Conservation (phyloP, 768 basidiomycete species). For the Lepiota subincarnata region DNA sequence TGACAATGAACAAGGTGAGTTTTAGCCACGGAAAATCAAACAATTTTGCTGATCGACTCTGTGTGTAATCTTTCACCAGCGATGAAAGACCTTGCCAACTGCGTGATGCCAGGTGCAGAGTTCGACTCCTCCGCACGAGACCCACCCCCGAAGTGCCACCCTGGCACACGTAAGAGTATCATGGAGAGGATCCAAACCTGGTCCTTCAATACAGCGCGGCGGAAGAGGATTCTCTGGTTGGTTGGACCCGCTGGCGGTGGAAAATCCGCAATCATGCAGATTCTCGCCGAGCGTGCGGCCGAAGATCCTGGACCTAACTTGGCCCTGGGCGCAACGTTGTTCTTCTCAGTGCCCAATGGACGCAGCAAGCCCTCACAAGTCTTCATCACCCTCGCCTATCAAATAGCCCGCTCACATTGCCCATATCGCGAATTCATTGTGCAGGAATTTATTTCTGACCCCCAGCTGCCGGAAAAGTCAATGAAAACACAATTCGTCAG, state of each 20-base stretch:
- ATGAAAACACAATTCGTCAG: slow-evolving; percentile 10
- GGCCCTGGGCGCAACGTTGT: slow-evolving; percentile 16
- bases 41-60: too few species aligned
- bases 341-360: slow-evolving; percentile 16
- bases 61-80: too few species aligned
- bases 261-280: slow-evolving; percentile 26
- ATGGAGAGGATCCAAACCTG: neutral
- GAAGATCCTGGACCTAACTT: neutral
- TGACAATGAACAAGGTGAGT: too few species aligned
- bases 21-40: too few species aligned
- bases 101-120: too few species aligned
- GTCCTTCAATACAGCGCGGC: too few species aligned
- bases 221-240: slow-evolving; percentile 15
- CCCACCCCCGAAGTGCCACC: too few species aligned
- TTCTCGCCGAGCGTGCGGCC: slow-evolving; percentile 18
- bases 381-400: slow-evolving; percentile 19
- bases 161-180: too few species aligned
- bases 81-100: too few species aligned
- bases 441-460: neutral
- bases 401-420: neutral
- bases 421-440: slow-evolving; percentile 10
- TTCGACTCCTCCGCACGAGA: too few species aligned
- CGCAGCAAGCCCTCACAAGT: slow-evolving; percentile 8
- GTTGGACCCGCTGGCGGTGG: slow-evolving; percentile 24
- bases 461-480: slow-evolving; percentile 8